Base-by-base conservation (phyloP, 2,329 filamentous ascomycete species). In the Beauveria bassiana region DNA sequence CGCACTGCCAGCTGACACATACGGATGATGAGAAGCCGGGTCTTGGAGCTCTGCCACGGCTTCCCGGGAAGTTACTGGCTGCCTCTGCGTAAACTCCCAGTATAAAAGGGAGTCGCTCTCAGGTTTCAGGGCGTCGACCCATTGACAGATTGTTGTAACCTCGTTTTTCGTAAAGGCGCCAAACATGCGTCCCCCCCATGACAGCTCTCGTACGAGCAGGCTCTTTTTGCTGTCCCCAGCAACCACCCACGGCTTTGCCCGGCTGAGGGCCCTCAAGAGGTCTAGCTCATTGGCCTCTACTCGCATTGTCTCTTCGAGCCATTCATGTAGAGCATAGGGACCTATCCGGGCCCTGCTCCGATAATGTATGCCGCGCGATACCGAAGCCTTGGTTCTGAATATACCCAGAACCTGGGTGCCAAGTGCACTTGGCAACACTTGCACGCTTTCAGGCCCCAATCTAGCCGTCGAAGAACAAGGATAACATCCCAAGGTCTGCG, bases 111-210 rank as follows among this genome's bases (percentile, higher is more conserved):
- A 5, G 1, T 34, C 42, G 10, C 10, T 34, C 18, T 14, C 26
- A 6, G 40, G 28, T 7, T 10, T 22, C 20, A 61, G 14, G 5
- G n/a, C 24, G 20, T 53, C 47, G 10, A 61, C 54, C 58, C 58
- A 61, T 10, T 20, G 34, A n/a, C 50, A 46, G 1, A 61, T 43
- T 20, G 28, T 24, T n/a, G 38, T 20, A 1, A 45, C 69, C 65
- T 81, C 78, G 5, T 65, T 68, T n/a, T 75, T 66, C 1, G 77
- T 80, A 64, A 81, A 81, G n/a, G 76, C 71, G 1, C 78, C 78
- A 64, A 78, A 81, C 78, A 81, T 80, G 52, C 70, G 74, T 5
- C 78, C 78, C 40, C 73, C 72, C 77, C 78, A 80, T 1, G 62
- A 67, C 16, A 80, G 62, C 65, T 78, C 77, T 43, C 70, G 72